These are phyloP conservation scores for Beauveria sp. DNA, from an alignment of 2,329 filamentous ascomycete species.

Conservation along the genomic window DNA sequence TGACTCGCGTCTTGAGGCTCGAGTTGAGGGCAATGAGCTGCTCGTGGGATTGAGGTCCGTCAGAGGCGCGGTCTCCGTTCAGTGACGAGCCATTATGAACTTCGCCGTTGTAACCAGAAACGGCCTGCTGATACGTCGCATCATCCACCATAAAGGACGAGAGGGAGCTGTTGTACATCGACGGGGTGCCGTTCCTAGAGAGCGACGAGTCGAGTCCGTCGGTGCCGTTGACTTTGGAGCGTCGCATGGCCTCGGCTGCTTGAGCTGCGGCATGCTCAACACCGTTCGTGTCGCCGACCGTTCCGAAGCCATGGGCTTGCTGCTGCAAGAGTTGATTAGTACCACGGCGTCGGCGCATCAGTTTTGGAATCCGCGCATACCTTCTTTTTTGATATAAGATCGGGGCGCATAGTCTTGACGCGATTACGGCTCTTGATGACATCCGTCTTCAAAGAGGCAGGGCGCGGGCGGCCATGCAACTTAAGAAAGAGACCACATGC, in stretches of 20 bases:
- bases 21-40: constrained; percentile 74
- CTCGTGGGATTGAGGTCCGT: constrained; percentile 70
- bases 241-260: constrained; percentile 41
- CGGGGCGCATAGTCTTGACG: constrained; percentile 78
- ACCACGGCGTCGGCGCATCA: not conserved
- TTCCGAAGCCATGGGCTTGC: constrained; percentile 31
- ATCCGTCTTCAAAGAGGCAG: constrained; percentile 96
- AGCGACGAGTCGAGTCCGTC: constrained; percentile 73
- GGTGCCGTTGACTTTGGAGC: constrained; percentile 67
- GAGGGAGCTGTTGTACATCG: constrained; percentile 65
- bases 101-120: constrained; percentile 45
- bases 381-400: constrained; percentile 77
- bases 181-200: constrained; percentile 71
- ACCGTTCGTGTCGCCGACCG: constrained; percentile 46
- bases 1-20: constrained; percentile 87
- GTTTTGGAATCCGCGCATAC: constrained; percentile 35
- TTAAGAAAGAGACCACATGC: constrained; percentile 97
- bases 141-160: constrained; percentile 73
- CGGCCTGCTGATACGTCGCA: constrained; percentile 53
- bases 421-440: constrained; percentile 99
- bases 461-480: constrained; percentile 84
- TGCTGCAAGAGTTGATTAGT: constrained; percentile 15
- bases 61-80: constrained; percentile 56
- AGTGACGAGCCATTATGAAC: constrained; percentile 42
- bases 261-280: constrained; percentile 52